Conservation (phyloP, 1,139 yeast genomes). For the Pichia sp. region DNA sequence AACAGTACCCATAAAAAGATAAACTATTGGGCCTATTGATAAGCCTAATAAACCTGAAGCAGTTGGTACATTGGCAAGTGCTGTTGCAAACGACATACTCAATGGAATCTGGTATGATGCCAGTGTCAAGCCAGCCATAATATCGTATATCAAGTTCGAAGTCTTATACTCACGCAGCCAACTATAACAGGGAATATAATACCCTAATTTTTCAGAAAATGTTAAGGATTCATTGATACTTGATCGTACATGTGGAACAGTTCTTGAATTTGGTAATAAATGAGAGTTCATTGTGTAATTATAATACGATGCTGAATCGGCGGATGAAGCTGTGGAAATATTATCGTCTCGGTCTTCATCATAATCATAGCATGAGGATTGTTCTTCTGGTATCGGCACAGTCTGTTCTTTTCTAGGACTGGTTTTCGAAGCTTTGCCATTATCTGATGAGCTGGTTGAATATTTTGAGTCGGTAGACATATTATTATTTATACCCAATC, state of each 20-base stretch:
- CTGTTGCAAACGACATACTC: slow-evolving; percentile 81
- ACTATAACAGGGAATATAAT: slow-evolving; percentile 73
- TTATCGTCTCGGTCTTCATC: background rate
- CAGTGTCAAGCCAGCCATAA: slow-evolving; percentile 77
- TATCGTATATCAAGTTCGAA: slow-evolving; percentile 58
- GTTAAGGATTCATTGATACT: slow-evolving; percentile 1
- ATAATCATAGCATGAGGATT: background rate
- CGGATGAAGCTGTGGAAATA: no score
- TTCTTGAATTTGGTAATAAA: slow-evolving; percentile 1
- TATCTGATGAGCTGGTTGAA: background rate
- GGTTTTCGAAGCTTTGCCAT: background rate
- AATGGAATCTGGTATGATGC: slow-evolving; percentile 92
- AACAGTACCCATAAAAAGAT: slow-evolving; percentile 79
- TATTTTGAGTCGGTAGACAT: background rate
- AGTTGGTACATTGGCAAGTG: slow-evolving; percentile 88
- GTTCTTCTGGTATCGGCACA: background rate
- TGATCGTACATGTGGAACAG: slow-evolving; percentile 3
- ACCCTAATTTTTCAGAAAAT: slow-evolving; percentile 38
- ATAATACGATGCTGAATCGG: background rate
- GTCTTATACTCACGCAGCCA: slow-evolving; percentile 67
- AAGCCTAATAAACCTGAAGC: slow-evolving; percentile 77
- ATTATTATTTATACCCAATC: background rate
- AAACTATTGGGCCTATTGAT: slow-evolving; percentile 77
- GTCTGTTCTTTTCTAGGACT: background rate
- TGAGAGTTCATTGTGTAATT: background rate